These are phyloP conservation scores for Penicillium oxalicum DNA, from an alignment of 2,329 filamentous ascomycete genomes.

Conservation along the genomic window DNA sequence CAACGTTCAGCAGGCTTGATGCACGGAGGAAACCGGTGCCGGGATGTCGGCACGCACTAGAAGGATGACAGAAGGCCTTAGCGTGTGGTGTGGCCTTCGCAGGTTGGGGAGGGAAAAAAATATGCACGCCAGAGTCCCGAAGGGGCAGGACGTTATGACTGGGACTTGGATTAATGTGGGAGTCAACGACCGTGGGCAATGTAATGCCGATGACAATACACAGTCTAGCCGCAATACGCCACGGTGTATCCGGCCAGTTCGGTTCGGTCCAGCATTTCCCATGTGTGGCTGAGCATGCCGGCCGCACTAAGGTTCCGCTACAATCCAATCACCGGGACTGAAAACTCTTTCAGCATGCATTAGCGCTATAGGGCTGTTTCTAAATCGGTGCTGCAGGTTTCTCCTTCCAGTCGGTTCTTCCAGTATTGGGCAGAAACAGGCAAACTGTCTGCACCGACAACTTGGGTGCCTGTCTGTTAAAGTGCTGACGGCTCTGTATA, in stretches of 20 bases:
- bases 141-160: background rate
- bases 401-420: background rate
- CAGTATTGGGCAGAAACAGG: no score
- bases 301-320: background rate
- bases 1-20: background rate
- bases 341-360: constrained; percentile 18
- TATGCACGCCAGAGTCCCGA: background rate
- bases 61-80: constrained; percentile 14
- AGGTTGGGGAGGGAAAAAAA: background rate
- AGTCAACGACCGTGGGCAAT: no score
- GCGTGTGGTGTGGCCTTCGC: constrained; percentile 1
- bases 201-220: background rate
- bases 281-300: constrained; percentile 17
- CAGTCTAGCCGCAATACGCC: constrained; percentile 3
- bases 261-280: background rate
- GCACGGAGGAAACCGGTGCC: constrained; percentile 14
- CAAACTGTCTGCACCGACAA: background rate
- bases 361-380: constrained; percentile 12
- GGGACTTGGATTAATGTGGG: no score
- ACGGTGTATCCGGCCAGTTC: constrained; percentile 7
- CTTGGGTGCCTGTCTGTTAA: constrained; percentile 10
- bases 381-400: constrained; percentile 17
- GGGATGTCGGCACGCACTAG: constrained; percentile 14
- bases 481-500: constrained; percentile 18
- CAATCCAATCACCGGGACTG: constrained; percentile 16